These are phyloP conservation scores for Chalciporus pseudorubinellus DNA, from an alignment of 768 basidiomycete genomes.

Conservation along the genomic window DNA sequence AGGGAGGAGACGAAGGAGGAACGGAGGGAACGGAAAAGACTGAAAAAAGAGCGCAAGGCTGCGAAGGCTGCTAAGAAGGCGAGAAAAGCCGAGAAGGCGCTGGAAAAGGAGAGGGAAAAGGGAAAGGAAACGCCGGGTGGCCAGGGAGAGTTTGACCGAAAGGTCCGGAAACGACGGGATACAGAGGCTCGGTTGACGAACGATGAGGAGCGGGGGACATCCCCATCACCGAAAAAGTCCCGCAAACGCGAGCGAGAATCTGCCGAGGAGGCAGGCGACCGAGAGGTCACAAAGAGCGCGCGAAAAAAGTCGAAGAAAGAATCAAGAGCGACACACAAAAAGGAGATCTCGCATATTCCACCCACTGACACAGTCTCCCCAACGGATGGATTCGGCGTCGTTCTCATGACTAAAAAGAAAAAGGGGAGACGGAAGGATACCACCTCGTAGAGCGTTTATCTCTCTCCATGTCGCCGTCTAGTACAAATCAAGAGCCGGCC, in stretches of 20 bases:
- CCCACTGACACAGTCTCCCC: background rate
- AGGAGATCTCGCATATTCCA: conserved; percentile 4
- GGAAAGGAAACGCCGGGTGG: background rate
- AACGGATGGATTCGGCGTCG: background rate
- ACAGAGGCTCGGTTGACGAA: background rate
- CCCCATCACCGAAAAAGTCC: conserved; percentile 2
- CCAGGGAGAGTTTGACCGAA: background rate
- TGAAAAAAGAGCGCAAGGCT: conserved; percentile 23
- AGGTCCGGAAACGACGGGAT: background rate
- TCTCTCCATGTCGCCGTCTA: background rate
- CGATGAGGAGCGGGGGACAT: background rate
- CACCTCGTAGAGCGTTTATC: conserved; percentile 5
- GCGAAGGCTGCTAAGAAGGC: conserved; percentile 15
- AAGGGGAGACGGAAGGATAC: conserved; percentile 20
- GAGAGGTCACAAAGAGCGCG: background rate
- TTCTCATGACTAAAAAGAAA: conserved; percentile 17
- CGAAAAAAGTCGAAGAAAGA: conserved; percentile 19
- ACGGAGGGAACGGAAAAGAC: conserved; percentile 22
- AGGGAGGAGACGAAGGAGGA: conserved; percentile 15
- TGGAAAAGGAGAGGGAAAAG: background rate
- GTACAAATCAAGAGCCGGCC: conserved; percentile 4
- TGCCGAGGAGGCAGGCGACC: conserved; percentile 2
- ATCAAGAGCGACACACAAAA: conserved; percentile 11
- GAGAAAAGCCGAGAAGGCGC: conserved; percentile 4
- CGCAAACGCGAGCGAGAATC: conserved; percentile 8